Evolutionary conservation across 345 rosid species (phyloP), one percentile per base, ranked within the genome.

Genomic region (Carallia pectinifolia): DNA sequence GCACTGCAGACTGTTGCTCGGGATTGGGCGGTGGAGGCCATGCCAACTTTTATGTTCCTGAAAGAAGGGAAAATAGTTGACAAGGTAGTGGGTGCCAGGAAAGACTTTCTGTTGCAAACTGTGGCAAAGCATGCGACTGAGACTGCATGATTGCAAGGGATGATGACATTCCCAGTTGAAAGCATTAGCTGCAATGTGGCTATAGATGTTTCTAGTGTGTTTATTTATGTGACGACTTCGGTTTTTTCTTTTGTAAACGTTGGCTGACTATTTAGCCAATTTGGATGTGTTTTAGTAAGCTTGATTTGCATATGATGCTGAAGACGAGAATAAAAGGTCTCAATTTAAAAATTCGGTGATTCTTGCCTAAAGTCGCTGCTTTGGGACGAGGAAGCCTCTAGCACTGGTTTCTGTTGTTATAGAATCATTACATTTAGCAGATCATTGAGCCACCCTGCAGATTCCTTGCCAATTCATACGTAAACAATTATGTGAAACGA

Each of bases 21-120:
- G 56, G 68, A 67, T 5, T 74, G 62, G 66, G 72, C 36, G 19
- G 68, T 67, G 33, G 63, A 74, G 53, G 67, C 77, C 4, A 74
- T 74, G 72, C 72, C 72, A 13, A 74, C 72, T 10, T 74, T 74
- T 47, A 62, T 74, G 62, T 67, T 74, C 37, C 5, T 74, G 68
- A 74, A 74, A 44, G 72, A 67, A 31, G 68, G 68, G 1, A 67
- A 74, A 53, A 50, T 67, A 2, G 52, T 62, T 29, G 68, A 68
- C 72, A 68, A 44, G 58, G 61, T 74, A 7, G 67, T 68, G 30
- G 76, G 76, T 62, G 76, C 62, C 53, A 71, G n/a, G 54, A 71
- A 67, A 39, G 69, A 56, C 7, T 68, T 67, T 4, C 60, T 71
- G 65, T 6, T 18, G 54, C 4, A 29, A 10, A 27, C 10, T 2